Conservation (phyloP, 2,329 filamentous ascomycete species). For the Claviceps capensis region DNA sequence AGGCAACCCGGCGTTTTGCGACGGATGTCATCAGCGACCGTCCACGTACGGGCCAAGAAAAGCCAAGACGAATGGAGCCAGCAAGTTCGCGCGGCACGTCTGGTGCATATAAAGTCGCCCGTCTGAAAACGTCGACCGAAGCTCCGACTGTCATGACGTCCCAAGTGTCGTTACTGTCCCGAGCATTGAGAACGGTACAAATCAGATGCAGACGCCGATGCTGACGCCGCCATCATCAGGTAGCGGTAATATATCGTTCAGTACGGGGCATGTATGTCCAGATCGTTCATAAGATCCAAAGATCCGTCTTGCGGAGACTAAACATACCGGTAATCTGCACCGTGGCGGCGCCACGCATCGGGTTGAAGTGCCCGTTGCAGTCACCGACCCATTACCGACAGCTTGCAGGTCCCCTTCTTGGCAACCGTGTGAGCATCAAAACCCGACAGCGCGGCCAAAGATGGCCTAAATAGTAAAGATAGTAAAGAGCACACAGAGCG, state of each 20-base stretch:
- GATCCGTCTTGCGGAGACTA: no score
- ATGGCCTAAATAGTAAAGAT: not conserved
- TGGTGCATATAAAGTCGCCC: not conserved
- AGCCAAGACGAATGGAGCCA: not conserved
- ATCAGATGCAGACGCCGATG: no score
- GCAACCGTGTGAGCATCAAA: not conserved
- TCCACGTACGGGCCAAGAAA: not conserved
- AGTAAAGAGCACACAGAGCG: not conserved
- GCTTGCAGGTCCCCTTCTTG: not conserved
- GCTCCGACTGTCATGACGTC: no score
- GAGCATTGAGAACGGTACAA: no score
- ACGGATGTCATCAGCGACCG: not conserved
- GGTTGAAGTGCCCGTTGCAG: not conserved
- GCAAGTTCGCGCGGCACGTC: not conserved
- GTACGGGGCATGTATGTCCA: no score
- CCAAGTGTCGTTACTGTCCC: no score
- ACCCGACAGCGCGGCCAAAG: not conserved
- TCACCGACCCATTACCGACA: slow-evolving; percentile 4
- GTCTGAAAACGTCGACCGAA: not conserved
- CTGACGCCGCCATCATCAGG: not conserved
- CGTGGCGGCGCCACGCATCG: not conserved
- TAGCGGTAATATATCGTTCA: not conserved
- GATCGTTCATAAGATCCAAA: no score
- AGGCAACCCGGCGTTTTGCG: not conserved
- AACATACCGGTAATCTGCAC: no score